A percentile compares a stretch with the other conserved stretches of the same genome.
Conservation (phyloP, 2,329 filamentous ascomycete species). For the Cytospora mali region DNA sequence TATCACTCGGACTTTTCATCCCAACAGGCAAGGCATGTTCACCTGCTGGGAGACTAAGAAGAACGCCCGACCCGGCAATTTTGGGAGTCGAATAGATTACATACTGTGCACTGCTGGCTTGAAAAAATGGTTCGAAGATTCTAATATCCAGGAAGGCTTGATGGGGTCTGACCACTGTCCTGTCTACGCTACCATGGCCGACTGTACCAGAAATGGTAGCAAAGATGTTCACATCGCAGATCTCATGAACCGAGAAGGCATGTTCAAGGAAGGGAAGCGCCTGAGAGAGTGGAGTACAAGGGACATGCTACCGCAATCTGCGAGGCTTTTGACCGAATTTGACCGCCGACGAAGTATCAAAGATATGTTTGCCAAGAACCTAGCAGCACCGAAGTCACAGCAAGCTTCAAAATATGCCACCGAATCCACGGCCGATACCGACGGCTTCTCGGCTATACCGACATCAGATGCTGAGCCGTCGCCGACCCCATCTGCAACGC, state of each 20-base stretch:
- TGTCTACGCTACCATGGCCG: constrained; percentile 75
- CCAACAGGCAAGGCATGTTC: constrained; percentile 83
- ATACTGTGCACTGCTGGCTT: constrained; percentile 80
- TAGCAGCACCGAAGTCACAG: constrained; percentile 27
- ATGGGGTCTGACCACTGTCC: constrained; percentile 97
- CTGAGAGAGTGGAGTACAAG: constrained; percentile 67
- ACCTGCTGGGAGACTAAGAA: constrained; percentile 96
- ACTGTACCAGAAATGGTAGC: constrained; percentile 57
- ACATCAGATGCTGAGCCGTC: neutral
- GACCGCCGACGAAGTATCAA: constrained; percentile 81
- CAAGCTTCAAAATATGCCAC: neutral
- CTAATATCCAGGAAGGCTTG: constrained; percentile 90
- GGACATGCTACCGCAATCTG: constrained; percentile 74
- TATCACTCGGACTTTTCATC: constrained; percentile 79
- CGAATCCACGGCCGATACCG: neutral
- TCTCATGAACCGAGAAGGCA: constrained; percentile 74
- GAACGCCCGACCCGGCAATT: constrained; percentile 95
- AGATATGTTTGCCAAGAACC: constrained; percentile 81
- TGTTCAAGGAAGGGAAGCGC: constrained; percentile 70
- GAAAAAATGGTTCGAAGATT: constrained; percentile 75
- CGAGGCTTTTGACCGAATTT: constrained; percentile 85
- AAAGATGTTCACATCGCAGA: constrained; percentile 62
- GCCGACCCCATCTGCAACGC: constrained; percentile 9
- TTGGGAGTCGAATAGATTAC: constrained; percentile 91
- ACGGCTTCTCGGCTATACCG: neutral